Percentiles rank a stretch among this genome's conserved stretches.
Conservation (phyloP, 1,139 yeast species). For the Pichia sp. region DNA sequence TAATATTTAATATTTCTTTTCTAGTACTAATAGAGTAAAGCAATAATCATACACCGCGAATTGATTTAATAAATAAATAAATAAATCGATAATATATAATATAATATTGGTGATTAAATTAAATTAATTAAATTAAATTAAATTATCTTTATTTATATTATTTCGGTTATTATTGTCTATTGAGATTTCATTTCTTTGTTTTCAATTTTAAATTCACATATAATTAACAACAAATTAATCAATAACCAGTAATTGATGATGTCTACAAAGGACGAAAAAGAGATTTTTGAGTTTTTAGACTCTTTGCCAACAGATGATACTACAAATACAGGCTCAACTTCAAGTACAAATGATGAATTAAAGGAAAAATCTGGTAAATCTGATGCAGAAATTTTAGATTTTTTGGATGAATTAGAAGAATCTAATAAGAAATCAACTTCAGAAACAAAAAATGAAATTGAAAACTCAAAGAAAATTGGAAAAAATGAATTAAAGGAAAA, state of each 20-base stretch:
- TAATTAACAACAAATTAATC: too few relatives aligned
- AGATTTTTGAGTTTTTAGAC: constrained; percentile 83
- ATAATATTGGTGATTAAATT: too few relatives aligned
- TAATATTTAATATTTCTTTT: too few relatives aligned
- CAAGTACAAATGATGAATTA: not conserved
- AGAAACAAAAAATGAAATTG: not conserved
- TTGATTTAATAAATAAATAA: too few relatives aligned
- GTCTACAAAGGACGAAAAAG: constrained; percentile 51
- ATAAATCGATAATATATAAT: too few relatives aligned
- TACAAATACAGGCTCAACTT: constrained; percentile 9
- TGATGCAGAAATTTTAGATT: constrained; percentile 75
- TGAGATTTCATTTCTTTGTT: too few relatives aligned
- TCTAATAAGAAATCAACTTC: constrained; percentile 1
- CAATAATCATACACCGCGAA: too few relatives aligned
- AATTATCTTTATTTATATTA: too few relatives aligned
- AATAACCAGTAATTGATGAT: not conserved
- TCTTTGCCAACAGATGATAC: constrained; percentile 50
- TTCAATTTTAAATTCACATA: too few relatives aligned
- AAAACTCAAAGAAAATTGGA: not conserved
- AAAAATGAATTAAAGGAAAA: constrained; percentile 1
- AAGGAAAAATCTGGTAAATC: constrained; percentile 31
- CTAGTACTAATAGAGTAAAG: too few relatives aligned
- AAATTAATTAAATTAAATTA: too few relatives aligned
- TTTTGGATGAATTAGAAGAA: constrained; percentile 68
- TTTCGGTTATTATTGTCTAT: too few relatives aligned